These are phyloP conservation scores for Pseudotsuga menziesii DNA, from an alignment of 75 land plant species.

Conservation along the genomic window DNA sequence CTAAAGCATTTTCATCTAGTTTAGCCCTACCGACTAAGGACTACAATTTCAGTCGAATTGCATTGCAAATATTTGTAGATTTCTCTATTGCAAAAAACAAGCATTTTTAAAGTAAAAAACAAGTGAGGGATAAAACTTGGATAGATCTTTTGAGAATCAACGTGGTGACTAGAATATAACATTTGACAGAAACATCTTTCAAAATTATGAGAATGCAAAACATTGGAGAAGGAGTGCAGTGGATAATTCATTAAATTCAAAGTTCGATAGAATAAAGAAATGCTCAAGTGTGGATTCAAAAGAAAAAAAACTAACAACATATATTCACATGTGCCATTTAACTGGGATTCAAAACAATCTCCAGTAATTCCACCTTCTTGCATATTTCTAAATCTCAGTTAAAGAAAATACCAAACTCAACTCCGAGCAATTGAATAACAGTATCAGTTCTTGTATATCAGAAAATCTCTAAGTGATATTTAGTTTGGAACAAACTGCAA, in stretches of 20 bases:
- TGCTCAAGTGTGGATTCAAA: not conserved
- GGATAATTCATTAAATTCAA: not conserved
- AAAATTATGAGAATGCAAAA: not conserved
- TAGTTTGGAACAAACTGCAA: not conserved
- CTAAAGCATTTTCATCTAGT: not conserved
- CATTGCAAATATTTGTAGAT: not conserved
- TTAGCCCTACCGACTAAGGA: not conserved
- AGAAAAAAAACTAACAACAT: not conserved
- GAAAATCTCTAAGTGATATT: not conserved
- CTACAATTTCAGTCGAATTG: not conserved
- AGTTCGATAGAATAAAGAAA: not conserved
- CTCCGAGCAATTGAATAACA: not conserved
- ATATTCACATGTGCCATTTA: not conserved
- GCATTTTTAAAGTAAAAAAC: no score
- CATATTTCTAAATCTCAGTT: slow-evolving; percentile 2
- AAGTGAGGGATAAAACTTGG: not conserved
- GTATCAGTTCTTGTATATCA: not conserved
- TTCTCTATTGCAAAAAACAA: not conserved
- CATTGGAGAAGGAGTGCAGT: not conserved
- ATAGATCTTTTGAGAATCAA: not conserved
- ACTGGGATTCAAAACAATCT: not conserved
- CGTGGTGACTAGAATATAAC: not conserved
- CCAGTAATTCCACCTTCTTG: not conserved
- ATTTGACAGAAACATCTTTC: not conserved
- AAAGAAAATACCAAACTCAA: not conserved